phyloP scores from a whole-genome alignment of 2,329 filamentous ascomycete species.

The Alternaria sp. region DNA sequence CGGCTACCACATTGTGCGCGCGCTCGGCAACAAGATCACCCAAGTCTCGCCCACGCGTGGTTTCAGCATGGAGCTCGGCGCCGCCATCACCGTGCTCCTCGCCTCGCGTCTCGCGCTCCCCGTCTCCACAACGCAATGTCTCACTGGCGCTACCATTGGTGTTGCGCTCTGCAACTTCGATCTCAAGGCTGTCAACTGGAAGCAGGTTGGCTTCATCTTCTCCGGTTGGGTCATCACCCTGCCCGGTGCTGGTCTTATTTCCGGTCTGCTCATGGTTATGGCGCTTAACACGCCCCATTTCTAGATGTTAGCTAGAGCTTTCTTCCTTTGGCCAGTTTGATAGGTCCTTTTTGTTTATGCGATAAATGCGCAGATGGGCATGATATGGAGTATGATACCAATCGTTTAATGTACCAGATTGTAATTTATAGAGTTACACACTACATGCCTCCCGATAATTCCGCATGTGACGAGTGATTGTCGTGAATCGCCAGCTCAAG shows the following conservation, averaged over 20 bases:
- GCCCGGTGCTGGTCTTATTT: constrained; percentile 50
- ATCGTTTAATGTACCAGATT: constrained; percentile 1
- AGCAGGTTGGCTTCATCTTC: constrained; percentile 51
- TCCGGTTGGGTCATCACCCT: constrained; percentile 53
- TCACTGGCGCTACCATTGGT: constrained; percentile 35
- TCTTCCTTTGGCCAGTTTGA: background rate
- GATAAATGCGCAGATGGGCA: background rate
- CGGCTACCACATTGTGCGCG: constrained; percentile 68
- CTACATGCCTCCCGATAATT: background rate
- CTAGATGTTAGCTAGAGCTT: constrained; percentile 4
- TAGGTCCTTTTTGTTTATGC: background rate
- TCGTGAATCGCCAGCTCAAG: background rate
- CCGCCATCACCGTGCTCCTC: constrained; percentile 67
- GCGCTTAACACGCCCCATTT: constrained; percentile 53
- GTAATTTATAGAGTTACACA: background rate
- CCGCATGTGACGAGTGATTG: background rate
- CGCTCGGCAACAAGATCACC: constrained; percentile 67
- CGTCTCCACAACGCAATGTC: constrained; percentile 69
- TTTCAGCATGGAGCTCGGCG: constrained; percentile 44
- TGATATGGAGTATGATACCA: constrained; percentile 3
- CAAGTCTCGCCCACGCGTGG: constrained; percentile 66
- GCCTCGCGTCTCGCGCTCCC: constrained; percentile 68
- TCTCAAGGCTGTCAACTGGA: constrained; percentile 52
- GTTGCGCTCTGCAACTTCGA: constrained; percentile 42
- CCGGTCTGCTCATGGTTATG: constrained; percentile 51